Evolutionary conservation across 768 basidiomycete species (phyloP).

Genomic region (Rhodotorula paludigena): DNA sequence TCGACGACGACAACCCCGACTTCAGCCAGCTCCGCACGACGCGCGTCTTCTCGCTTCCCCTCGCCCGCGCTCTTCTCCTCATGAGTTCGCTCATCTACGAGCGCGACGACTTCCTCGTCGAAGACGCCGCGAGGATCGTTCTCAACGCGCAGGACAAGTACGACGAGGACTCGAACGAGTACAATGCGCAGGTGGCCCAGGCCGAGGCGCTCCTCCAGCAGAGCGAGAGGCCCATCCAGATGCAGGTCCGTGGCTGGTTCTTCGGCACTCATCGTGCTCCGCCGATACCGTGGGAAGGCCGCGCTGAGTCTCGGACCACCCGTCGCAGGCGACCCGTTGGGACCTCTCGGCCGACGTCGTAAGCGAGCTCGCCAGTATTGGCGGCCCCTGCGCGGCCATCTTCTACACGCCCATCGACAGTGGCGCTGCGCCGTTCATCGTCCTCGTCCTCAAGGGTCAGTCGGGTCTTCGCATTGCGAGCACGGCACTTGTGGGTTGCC

Average conservation of each 20-base stretch:
- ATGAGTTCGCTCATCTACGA: constrained; percentile 31
- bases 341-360: constrained; percentile 24
- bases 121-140: background rate
- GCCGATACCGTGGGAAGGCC: no score
- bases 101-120: constrained; percentile 11
- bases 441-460: constrained; percentile 29
- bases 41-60: constrained; percentile 26
- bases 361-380: constrained; percentile 9
- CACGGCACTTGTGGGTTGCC: background rate
- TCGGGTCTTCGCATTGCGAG: background rate
- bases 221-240: constrained; percentile 22
- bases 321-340: constrained; percentile 5
- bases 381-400: constrained; percentile 15
- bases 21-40: constrained; percentile 1
- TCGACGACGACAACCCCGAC: constrained; percentile 11
- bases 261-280: no score
- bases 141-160: background rate
- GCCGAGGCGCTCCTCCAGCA: constrained; percentile 2
- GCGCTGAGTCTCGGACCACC: no score
- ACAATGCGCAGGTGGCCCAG: background rate
- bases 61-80: constrained; percentile 24
- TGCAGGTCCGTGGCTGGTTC: constrained; percentile 1
- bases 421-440: constrained; percentile 23
- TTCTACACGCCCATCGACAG: constrained; percentile 11
- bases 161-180: background rate